Conservation (phyloP, 2,329 filamentous ascomycete genomes). For the Paracorniculantispora psalliotae region DNA sequence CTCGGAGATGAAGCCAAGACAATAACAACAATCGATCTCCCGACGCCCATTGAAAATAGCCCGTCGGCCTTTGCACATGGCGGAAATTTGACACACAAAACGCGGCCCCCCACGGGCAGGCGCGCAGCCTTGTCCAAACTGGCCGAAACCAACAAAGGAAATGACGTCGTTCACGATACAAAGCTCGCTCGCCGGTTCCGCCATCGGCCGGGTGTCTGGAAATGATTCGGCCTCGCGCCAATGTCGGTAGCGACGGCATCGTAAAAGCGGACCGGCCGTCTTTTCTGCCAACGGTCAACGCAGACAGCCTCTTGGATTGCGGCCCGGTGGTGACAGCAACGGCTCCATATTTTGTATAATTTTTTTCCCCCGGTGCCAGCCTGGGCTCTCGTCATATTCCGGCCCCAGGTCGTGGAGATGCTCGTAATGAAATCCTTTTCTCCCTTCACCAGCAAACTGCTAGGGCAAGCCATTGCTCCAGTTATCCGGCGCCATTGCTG, state of each 20-base stretch:
- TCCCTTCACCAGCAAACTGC: not conserved
- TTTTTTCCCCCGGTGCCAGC: not conserved
- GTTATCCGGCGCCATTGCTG: not conserved
- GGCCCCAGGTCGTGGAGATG: not conserved
- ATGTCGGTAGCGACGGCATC: slow-evolving; percentile 12
- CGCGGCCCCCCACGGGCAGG: slow-evolving; percentile 1
- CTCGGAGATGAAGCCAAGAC: slow-evolving; percentile 10
- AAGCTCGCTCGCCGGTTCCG: not conserved
- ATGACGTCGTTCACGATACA: slow-evolving; percentile 8
- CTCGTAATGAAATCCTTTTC: not conserved
- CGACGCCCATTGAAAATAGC: not conserved
- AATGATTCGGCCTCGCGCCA: slow-evolving; percentile 9
- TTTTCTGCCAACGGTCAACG: slow-evolving; percentile 5
- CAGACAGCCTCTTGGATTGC: not conserved
- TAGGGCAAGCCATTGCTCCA: not conserved
- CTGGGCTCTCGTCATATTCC: not conserved
- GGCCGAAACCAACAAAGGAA: not conserved
- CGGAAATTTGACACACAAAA: not conserved
- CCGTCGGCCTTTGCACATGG: not conserved
- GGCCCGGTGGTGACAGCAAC: not conserved
- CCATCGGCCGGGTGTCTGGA: slow-evolving; percentile 1
- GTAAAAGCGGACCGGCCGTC: slow-evolving; percentile 6
- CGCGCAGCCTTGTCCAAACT: slow-evolving; percentile 1
- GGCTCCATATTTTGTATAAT: slow-evolving; percentile 10
- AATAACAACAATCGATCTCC: slow-evolving; percentile 8